phyloP scores from a whole-genome alignment of 2,329 filamentous ascomycete species.

The Trichoderma citrinoviride region DNA sequence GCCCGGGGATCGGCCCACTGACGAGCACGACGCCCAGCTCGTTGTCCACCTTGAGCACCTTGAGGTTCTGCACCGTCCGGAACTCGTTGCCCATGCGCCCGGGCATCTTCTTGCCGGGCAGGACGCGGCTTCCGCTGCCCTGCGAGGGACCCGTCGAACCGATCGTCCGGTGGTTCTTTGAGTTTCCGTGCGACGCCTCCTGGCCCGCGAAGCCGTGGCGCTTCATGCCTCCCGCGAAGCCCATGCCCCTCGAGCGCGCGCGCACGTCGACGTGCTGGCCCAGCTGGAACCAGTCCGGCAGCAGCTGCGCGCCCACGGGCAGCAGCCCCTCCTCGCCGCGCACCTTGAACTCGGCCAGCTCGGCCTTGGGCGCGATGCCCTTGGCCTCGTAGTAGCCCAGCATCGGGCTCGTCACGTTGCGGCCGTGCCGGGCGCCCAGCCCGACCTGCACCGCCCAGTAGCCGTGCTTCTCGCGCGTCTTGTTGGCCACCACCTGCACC shows the following conservation, averaged over 20 bases:
- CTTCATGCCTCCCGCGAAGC: constrained; percentile 98
- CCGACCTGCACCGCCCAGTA: constrained; percentile 96
- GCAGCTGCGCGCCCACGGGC: constrained; percentile 70
- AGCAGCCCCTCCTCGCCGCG: constrained; percentile 69
- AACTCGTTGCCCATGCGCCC: constrained; percentile 90
- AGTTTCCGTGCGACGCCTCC: constrained; percentile 91
- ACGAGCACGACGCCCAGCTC: constrained; percentile 86
- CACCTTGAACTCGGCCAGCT: constrained; percentile 85
- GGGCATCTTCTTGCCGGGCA: constrained; percentile 97
- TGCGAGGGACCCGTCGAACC: constrained; percentile 88
- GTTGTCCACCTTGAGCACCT: constrained; percentile 82
- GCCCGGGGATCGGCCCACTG: constrained; percentile 81
- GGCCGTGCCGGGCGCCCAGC: constrained; percentile 67
- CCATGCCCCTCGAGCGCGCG: constrained; percentile 78
- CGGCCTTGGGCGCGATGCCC: constrained; percentile 77
- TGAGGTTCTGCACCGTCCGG: constrained; percentile 88
- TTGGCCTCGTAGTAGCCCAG: constrained; percentile 85
- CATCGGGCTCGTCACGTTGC: constrained; percentile 76
- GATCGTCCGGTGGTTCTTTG: constrained; percentile 87
- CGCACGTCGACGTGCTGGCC: constrained; percentile 89
- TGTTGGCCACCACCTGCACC: constrained; percentile 84
- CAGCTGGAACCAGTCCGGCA: constrained; percentile 85
- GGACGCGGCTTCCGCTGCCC: constrained; percentile 85
- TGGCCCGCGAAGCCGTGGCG: constrained; percentile 86
- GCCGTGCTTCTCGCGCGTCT: constrained; percentile 75